phyloP scores from a whole-genome alignment of 768 basidiomycete genomes.

The Mycena pura region DNA sequence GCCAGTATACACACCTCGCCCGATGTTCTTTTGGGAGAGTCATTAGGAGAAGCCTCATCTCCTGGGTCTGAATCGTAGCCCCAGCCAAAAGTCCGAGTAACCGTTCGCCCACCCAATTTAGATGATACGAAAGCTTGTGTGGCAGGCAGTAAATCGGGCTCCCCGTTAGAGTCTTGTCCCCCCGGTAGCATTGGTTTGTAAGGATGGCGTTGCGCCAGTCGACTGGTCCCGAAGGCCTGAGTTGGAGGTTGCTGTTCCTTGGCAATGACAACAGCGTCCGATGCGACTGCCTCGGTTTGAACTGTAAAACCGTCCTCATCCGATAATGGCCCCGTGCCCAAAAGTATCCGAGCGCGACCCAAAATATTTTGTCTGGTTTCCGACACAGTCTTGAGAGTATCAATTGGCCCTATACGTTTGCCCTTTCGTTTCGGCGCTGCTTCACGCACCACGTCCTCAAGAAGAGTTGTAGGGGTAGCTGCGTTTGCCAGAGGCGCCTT shows the following conservation, averaged over 20 bases:
- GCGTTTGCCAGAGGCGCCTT: slow-evolving; percentile 24
- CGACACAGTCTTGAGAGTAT: slow-evolving; percentile 53
- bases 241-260: slow-evolving; percentile 35
- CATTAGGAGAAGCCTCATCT: slow-evolving; percentile 6
- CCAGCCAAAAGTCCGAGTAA: slow-evolving; percentile 13
- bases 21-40: neutral
- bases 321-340: slow-evolving; percentile 30
- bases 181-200: slow-evolving; percentile 13
- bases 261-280: neutral
- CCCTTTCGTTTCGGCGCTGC: slow-evolving; percentile 53
- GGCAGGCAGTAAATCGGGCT: slow-evolving; percentile 25
- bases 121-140: slow-evolving; percentile 42
- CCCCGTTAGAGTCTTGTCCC: slow-evolving; percentile 17
- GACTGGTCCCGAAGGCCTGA: slow-evolving; percentile 50
- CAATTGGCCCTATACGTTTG: slow-evolving; percentile 43
- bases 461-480: slow-evolving; percentile 46
- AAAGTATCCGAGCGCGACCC: slow-evolving; percentile 42
- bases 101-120: slow-evolving; percentile 30
- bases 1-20: slow-evolving; percentile 13
- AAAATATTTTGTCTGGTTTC: slow-evolving; percentile 54
- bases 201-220: slow-evolving; percentile 35
- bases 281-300: slow-evolving; percentile 25
- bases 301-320: slow-evolving; percentile 16
- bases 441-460: slow-evolving; percentile 61
- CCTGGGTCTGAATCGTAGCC: slow-evolving; percentile 25